Evolutionary conservation across 2,329 filamentous ascomycete species (phyloP).

Genomic region (Clarireedia hainanense): DNA sequence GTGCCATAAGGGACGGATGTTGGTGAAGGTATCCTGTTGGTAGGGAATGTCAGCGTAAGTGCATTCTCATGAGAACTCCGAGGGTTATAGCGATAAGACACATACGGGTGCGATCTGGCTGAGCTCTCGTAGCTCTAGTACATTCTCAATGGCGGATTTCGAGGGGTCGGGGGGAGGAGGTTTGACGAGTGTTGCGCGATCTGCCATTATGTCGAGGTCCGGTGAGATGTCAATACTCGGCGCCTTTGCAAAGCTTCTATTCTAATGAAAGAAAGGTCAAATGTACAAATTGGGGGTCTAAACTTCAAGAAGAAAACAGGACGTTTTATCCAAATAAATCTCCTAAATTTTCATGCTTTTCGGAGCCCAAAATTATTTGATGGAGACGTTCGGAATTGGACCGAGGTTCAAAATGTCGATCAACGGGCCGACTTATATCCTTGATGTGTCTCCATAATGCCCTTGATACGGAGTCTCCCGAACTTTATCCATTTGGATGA

Average conservation of each 20-base stretch:
- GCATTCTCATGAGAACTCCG: constrained; percentile 8
- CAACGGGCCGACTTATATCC: neutral
- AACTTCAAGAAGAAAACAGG: neutral
- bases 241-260: neutral
- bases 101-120: constrained; percentile 65
- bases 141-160: constrained; percentile 80
- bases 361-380: neutral
- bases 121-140: constrained; percentile 77
- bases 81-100: constrained; percentile 10
- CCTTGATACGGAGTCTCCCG: neutral
- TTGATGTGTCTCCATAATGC: neutral
- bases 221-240: neutral
- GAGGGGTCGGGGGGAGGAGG: constrained; percentile 64
- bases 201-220: constrained; percentile 16
- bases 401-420: neutral
- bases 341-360: neutral
- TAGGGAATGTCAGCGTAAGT: neutral
- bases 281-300: neutral
- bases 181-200: constrained; percentile 56
- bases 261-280: neutral
- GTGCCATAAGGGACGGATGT: constrained; percentile 85
- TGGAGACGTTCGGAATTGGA: neutral
- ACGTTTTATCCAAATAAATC: neutral
- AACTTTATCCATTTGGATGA: too few species aligned
- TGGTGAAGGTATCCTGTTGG: constrained; percentile 80